Base-by-base conservation (phyloP, 108 stramenopile genomes). In the Nitzschia sp. region DNA sequence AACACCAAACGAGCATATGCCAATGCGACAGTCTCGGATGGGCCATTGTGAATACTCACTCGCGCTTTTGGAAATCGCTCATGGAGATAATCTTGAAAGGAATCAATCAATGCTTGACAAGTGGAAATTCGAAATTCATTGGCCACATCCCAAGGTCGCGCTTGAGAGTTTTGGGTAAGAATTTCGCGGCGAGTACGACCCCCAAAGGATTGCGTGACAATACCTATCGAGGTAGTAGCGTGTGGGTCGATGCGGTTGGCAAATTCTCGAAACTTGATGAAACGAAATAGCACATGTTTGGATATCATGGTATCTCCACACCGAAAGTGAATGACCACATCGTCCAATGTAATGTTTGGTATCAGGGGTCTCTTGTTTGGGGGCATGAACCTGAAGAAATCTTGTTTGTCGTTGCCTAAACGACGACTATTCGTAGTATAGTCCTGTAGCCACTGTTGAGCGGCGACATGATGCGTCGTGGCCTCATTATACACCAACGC, bases 301-400 rank as follows among this genome's bases (percentile, higher is more conserved):
- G 51, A 56, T 23, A 27, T 35, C 26, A 78, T 59, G 23, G 68
- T 65, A 61, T 78, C 77, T 26, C 77, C 77, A 63, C 77, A 78
- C 15, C 77, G 77, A 57, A 78, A 78, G 46, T 78, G 77, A 33
- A 78, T 67, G 0, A 54, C 72, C 27, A 73, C 77, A 38, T 78
- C 77, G 68, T 78, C 77, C 33, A 72, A 32, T 49, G 46, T 45
- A 2, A 66, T 26, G 34, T 26, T 45, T 1, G 70, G 70, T 15
- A 76, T 35, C 19, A 71, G 70, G 69, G 4, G 11, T 9, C 49
- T 42, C 9, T 13, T 42, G 38, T 13, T 42, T 6, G 9, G 6
- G 38, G 38, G 6, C 13, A 9, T 42, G 38, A 6, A 9, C 38
- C 6, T 42, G 38, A 9, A 9, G 38, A 9, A 9, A 13, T 42